Conservation (phyloP, 2,329 filamentous ascomycete species). For the Fusarium xyrophilum region DNA sequence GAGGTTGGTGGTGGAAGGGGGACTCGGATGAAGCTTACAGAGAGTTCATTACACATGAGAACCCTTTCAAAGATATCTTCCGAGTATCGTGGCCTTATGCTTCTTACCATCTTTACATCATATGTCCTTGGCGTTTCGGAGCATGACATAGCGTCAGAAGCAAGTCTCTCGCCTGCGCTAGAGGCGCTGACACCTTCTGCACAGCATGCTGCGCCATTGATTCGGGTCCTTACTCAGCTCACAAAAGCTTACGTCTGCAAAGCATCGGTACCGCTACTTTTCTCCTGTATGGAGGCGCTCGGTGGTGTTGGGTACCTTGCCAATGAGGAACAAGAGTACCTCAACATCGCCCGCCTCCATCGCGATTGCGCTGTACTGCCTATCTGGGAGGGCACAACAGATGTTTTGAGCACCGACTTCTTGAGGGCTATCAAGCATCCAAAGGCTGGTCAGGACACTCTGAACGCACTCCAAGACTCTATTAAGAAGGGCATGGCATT, state of each 20-base stretch:
- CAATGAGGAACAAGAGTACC: slow-evolving; percentile 66
- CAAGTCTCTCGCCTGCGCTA: slow-evolving; percentile 30
- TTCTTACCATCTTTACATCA: slow-evolving; percentile 61
- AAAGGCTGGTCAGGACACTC: slow-evolving; percentile 45
- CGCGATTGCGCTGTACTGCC: slow-evolving; percentile 69
- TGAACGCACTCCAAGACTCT: slow-evolving; percentile 54
- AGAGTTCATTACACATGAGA: slow-evolving; percentile 63
- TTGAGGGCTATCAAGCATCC: slow-evolving; percentile 57
- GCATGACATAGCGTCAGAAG: slow-evolving; percentile 42
- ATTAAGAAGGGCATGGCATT: slow-evolving; percentile 41
- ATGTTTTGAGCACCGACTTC: slow-evolving; percentile 67
- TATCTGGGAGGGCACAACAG: slow-evolving; percentile 78
- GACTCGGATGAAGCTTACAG: slow-evolving; percentile 54
- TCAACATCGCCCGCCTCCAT: slow-evolving; percentile 71
- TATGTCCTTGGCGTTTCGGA: slow-evolving; percentile 63
- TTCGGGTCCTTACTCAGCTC: slow-evolving; percentile 66
- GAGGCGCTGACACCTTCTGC: slow-evolving; percentile 45
- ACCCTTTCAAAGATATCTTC: slow-evolving; percentile 63
- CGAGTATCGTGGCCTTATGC: slow-evolving; percentile 63
- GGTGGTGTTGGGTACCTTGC: slow-evolving; percentile 72
- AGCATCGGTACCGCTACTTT: slow-evolving; percentile 56
- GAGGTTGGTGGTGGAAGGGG: slow-evolving; percentile 56
- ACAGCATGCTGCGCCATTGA: slow-evolving; percentile 50
- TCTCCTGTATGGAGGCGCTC: slow-evolving; percentile 67
- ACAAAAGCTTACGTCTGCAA: slow-evolving; percentile 66